These are phyloP conservation scores for Sporobolomyces phaffii DNA, from an alignment of 768 basidiomycete species.

Conservation along the genomic window DNA sequence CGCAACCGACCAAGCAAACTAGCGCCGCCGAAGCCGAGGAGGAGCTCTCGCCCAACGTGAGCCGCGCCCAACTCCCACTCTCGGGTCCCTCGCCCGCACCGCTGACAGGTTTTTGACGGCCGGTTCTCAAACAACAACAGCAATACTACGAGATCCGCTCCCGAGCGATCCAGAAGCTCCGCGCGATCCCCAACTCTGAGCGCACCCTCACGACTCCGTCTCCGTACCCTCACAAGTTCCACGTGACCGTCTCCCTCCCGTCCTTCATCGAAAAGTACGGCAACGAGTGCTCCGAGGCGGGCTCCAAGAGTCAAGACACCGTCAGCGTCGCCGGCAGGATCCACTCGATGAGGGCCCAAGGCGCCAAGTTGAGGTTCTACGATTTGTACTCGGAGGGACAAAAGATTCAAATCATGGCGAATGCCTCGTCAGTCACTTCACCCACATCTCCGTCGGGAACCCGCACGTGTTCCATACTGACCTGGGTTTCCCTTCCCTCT, in stretches of 20 bases:
- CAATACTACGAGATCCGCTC: constrained; percentile 96
- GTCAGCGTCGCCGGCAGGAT: constrained; percentile 83
- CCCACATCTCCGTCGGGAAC: not conserved
- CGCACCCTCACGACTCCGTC: constrained; percentile 55
- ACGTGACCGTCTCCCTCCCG: constrained; percentile 70
- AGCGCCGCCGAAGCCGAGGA: constrained; percentile 59
- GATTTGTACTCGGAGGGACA: constrained; percentile 85
- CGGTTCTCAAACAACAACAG: constrained; percentile 49
- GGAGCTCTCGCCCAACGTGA: constrained; percentile 82
- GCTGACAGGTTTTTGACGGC: not conserved
- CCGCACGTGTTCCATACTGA: not conserved
- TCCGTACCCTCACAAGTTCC: constrained; percentile 99
- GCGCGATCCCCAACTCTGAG: constrained; percentile 59
- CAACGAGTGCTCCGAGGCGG: constrained; percentile 43
- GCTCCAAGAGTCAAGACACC: constrained; percentile 52
- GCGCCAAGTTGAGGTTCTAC: constrained; percentile 84
- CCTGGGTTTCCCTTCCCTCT: not conserved
- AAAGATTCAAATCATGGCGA: constrained; percentile 94
- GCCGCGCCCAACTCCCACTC: too few species aligned
- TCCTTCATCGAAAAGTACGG: constrained; percentile 70
- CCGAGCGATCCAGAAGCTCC: constrained; percentile 75
- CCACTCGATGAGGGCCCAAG: constrained; percentile 76
- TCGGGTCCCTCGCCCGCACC: not conserved
- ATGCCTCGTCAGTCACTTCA: constrained; percentile 60
- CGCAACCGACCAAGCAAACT: constrained; percentile 41